A percentile compares a stretch with the other conserved stretches of the same genome.
Conservation (phyloP, 2,329 filamentous ascomycete genomes). For the Lasiodiplodia theobromae region DNA sequence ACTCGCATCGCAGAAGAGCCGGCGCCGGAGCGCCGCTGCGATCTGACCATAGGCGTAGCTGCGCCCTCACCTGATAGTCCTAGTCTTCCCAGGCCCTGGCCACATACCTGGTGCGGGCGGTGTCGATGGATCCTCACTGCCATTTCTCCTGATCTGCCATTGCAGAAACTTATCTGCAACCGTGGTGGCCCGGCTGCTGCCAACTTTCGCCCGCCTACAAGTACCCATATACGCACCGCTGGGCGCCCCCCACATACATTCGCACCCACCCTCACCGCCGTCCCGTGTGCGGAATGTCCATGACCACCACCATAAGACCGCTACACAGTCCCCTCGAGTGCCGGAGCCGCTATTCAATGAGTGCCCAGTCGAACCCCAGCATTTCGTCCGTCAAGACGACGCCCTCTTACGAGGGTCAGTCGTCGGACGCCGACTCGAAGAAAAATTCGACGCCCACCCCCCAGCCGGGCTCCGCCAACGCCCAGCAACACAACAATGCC, state of each 20-base stretch:
- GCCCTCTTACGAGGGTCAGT: slow-evolving; percentile 48
- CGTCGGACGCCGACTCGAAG: slow-evolving; percentile 48
- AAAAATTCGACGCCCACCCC: slow-evolving; percentile 38
- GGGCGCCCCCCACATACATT: slow-evolving; percentile 27
- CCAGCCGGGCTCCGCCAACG: not conserved
- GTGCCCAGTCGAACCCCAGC: slow-evolving; percentile 39
- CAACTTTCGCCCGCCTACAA: slow-evolving; percentile 28
- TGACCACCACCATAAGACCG: slow-evolving; percentile 30
- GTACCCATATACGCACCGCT: slow-evolving; percentile 26
- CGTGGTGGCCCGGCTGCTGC: slow-evolving; percentile 27
- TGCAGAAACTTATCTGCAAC: slow-evolving; percentile 29
- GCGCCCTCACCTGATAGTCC: slow-evolving; percentile 30
- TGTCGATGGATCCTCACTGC: slow-evolving; percentile 23
- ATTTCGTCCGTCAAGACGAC: slow-evolving; percentile 47
- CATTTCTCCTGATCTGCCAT: slow-evolving; percentile 31
- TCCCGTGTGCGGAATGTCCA: slow-evolving; percentile 30
- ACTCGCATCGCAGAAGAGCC: slow-evolving; percentile 28
- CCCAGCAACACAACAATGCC: slow-evolving; percentile 20
- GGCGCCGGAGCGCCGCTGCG: slow-evolving; percentile 27
- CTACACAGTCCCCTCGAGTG: slow-evolving; percentile 37
- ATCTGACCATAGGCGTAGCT: slow-evolving; percentile 30
- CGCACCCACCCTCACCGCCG: slow-evolving; percentile 28
- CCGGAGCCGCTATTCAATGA: slow-evolving; percentile 48
- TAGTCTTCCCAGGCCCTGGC: slow-evolving; percentile 29
- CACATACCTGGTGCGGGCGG: slow-evolving; percentile 21